Conservation (phyloP, 2,329 filamentous ascomycete genomes). For the Furcasterigmium sp. region DNA sequence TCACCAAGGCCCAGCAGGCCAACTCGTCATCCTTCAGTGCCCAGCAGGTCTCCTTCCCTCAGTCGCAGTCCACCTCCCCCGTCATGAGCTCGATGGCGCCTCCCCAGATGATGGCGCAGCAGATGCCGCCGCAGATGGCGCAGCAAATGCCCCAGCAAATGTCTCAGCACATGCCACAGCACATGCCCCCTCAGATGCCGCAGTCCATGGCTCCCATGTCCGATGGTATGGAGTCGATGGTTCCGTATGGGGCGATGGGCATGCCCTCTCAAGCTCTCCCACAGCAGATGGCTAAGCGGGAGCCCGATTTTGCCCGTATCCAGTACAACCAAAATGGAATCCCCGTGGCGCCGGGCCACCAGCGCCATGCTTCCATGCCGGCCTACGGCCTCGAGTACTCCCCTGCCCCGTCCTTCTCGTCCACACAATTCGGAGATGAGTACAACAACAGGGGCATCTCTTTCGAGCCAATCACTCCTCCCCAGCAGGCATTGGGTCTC, state of each 20-base stretch:
- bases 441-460: constrained; percentile 96
- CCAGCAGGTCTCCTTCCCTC: constrained; percentile 62
- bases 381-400: constrained; percentile 94
- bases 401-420: constrained; percentile 93
- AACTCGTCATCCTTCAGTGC: constrained; percentile 95
- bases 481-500: constrained; percentile 79
- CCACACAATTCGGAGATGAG: constrained; percentile 92
- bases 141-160: neutral
- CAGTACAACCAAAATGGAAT: constrained; percentile 93
- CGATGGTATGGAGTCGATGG: constrained; percentile 68
- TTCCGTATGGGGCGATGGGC: constrained; percentile 61
- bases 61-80: constrained; percentile 80
- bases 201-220: constrained; percentile 51
- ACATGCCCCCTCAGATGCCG: constrained; percentile 50
- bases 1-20: constrained; percentile 98
- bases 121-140: constrained; percentile 37
- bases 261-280: constrained; percentile 11
- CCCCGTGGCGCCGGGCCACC: constrained; percentile 75
- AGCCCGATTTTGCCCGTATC: constrained; percentile 74
- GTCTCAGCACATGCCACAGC: constrained; percentile 45
- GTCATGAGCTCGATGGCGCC: constrained; percentile 86
- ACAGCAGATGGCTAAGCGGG: constrained; percentile 75
- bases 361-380: constrained; percentile 97
- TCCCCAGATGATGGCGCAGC: constrained; percentile 67
- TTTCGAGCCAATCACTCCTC: constrained; percentile 94